These are phyloP conservation scores for Phytophthora sp. DNA, from an alignment of 352 stramenopile genomes.

Conservation along the genomic window DNA sequence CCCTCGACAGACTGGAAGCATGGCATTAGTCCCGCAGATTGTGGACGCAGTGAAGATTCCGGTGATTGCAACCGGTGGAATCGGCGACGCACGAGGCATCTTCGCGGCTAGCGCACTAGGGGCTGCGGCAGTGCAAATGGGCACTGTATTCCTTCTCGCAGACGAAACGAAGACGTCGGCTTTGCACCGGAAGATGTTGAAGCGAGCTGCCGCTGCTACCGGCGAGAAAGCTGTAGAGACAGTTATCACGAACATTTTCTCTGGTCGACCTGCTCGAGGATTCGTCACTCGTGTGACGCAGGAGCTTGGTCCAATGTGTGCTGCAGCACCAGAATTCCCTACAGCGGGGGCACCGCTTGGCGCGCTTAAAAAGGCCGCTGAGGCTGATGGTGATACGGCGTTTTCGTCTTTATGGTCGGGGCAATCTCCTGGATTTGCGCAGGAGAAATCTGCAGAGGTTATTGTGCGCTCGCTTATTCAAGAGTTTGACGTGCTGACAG, in stretches of 20 bases:
- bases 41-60: conserved; percentile 43
- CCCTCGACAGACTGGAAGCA: conserved; percentile 40
- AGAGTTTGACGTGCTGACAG: conserved; percentile 16
- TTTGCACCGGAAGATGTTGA: conserved; percentile 43
- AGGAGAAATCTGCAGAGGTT: conserved; percentile 30
- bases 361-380: conserved; percentile 25
- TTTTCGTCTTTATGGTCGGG: conserved; percentile 45
- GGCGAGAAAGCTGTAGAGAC: conserved; percentile 25
- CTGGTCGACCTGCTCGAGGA: conserved; percentile 50
- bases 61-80: conserved; percentile 64
- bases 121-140: conserved; percentile 64
- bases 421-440: conserved; percentile 28
- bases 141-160: conserved; percentile 60
- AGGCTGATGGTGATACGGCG: conserved; percentile 23
- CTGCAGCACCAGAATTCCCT: conserved; percentile 30
- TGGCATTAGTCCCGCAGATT: conserved; percentile 60
- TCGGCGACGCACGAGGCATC: conserved; percentile 55
- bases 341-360: conserved; percentile 26
- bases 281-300: conserved; percentile 48
- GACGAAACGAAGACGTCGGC: conserved; percentile 48
- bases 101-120: conserved; percentile 48
- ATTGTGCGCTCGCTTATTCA: conserved; percentile 33
- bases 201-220: conserved; percentile 35
- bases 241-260: conserved; percentile 43
- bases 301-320: conserved; percentile 41